A percentile compares a stretch with the other conserved stretches of the same genome.
phyloP scores from a whole-genome alignment of 2,329 filamentous ascomycete species.

The Penicillium hesseltinei region DNA sequence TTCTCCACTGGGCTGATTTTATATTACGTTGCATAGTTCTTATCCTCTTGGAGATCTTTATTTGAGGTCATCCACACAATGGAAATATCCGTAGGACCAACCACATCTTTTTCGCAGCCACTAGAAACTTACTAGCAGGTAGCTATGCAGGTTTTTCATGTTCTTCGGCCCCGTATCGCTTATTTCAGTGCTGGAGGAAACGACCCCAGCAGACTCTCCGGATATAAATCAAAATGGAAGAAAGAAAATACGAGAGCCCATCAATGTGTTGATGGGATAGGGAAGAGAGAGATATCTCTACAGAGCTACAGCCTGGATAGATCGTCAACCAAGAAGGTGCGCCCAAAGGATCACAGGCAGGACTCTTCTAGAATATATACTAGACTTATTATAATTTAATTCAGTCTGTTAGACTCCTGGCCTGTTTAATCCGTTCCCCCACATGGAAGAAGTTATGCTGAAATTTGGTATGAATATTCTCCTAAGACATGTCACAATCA shows the following conservation, averaged over 20 bases:
- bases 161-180: not conserved
- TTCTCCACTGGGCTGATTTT: constrained; percentile 1
- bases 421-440: not conserved
- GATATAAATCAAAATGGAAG: not conserved
- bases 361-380: not conserved
- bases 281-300: not conserved
- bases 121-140: no score
- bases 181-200: not conserved
- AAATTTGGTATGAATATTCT: not conserved
- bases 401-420: not conserved
- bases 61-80: not conserved
- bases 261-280: not conserved
- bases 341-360: not conserved
- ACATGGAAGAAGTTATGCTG: not conserved
- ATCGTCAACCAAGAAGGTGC: not conserved
- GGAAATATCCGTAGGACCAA: not conserved
- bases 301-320: not conserved
- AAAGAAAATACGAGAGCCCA: not conserved
- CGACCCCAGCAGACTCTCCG: no score
- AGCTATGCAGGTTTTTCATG: not conserved
- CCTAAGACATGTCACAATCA: not conserved
- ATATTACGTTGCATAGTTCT: not conserved
- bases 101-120: no score
- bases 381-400: not conserved
- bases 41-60: not conserved